phyloP scores from a whole-genome alignment of 441 rosid species.

The Populus trichocarpa region DNA sequence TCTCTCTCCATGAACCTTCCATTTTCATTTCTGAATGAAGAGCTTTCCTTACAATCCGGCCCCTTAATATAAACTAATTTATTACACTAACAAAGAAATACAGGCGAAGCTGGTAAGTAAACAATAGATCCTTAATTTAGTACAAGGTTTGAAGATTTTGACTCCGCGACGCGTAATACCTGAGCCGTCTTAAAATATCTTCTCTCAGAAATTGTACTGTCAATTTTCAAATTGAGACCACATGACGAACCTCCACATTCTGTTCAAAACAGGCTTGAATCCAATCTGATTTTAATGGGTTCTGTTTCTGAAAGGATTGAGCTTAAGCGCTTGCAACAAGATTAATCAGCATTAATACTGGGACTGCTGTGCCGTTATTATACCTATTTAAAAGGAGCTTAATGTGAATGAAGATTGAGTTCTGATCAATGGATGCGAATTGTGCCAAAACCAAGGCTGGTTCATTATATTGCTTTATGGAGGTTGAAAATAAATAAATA shows the following conservation, averaged over 20 bases:
- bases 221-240: no score
- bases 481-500: no score
- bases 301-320: background rate
- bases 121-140: background rate
- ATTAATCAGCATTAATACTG: background rate
- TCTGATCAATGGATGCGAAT: background rate
- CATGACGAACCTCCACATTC: background rate
- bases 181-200: background rate
- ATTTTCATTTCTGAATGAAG: slow-evolving; percentile 4
- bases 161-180: background rate
- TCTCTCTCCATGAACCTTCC: slow-evolving; percentile 16
- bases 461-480: no score
- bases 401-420: background rate
- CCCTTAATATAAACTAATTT: background rate
- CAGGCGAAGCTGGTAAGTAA: background rate
- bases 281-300: background rate
- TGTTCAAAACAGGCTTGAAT: background rate
- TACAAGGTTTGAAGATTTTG: background rate
- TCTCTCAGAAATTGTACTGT: background rate
- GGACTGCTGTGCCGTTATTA: background rate
- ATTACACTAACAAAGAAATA: background rate
- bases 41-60: background rate
- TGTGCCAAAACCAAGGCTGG: background rate
- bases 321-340: background rate
- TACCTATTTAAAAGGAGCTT: background rate